Evolutionary conservation across 2,329 filamentous ascomycete genomes (phyloP).

Genomic region (Aspergillus quadrilineatus): DNA sequence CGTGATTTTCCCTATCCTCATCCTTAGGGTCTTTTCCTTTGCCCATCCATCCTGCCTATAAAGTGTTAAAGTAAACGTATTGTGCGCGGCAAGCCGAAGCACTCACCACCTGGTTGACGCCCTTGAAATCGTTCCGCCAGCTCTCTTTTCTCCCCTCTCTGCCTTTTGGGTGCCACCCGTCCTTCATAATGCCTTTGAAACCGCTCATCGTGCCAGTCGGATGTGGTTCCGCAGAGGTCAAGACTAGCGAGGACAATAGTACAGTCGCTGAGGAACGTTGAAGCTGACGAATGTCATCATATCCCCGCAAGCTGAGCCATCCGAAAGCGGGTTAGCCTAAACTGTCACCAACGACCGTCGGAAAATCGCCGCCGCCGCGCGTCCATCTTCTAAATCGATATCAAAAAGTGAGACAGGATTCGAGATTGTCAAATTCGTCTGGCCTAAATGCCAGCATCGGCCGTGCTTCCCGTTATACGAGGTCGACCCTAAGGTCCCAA

Average conservation of each 20-base stretch:
- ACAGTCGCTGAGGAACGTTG: background rate
- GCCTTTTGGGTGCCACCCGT: conserved; percentile 56
- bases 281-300: conserved; percentile 12
- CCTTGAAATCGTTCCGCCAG: conserved; percentile 58
- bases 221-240: background rate
- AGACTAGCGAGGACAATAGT: background rate
- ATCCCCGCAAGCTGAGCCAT: conserved; percentile 4
- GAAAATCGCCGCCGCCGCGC: background rate
- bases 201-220: conserved; percentile 43
- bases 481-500: too few species aligned
- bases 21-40: conserved; percentile 49
- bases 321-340: conserved; percentile 1
- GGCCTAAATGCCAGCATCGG: background rate
- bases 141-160: conserved; percentile 55
- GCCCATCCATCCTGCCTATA: conserved; percentile 60
- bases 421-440: too few species aligned
- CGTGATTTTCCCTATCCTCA: conserved; percentile 49
- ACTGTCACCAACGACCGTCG: background rate
- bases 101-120: conserved; percentile 55
- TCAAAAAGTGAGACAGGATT: too few species aligned
- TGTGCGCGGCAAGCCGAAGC: conserved; percentile 13
- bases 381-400: background rate
- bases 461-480: too few species aligned
- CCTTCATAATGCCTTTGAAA: conserved; percentile 50
- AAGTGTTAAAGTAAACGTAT: conserved; percentile 18